Base-by-base conservation (phyloP, 305 asterid genomes). In the Fraxinus latifolia region DNA sequence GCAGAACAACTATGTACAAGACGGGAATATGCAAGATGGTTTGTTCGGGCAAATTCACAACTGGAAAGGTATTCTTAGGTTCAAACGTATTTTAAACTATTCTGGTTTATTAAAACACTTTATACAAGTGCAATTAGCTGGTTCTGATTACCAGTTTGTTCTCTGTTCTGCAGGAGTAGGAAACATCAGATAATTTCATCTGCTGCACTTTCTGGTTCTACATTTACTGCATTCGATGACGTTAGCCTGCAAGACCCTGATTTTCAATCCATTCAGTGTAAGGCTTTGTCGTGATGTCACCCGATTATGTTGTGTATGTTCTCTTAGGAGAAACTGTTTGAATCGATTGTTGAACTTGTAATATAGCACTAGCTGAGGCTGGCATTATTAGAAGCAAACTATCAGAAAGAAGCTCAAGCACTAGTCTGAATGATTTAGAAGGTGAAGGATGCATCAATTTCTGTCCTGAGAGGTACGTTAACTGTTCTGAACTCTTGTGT, bases 11-110 rank as follows among this genome's bases (percentile, higher is more conserved):
- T 95, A 21, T 95, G 98, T 83, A 93, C 97, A 37, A 91, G 97
- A 85, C 90, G 99, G 87, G 97, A 95, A 84, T 93, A 92, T 79
- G 97, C 99, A 68, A 90, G 96, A 73, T 95, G 98, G 99, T 84
- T 95, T 83, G 89, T 94, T 74, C 87, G 79, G 47, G 84, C 88
- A 83, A 95, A 90, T 86, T 87, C 93, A 60, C 94, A 62, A 74
- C 89, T 95, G 42, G 99, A 94, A 84, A 93, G 99, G 99, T 94
- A 88, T 17, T 71, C 74, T 5, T 44, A 25, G 32, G n/a, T 83
- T 77, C 85, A 74, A 32, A 65, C 71, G 31, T 76, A 12, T 58
- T 36, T 58, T 53, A 70, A 37, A 62, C 72, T 44, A 14, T 58
- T 76, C 75, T 75, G 37, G 36, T 31, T 71, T 77, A 17, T 84